Conservation (phyloP, 495 filamentous ascomycete species). For the Neurospora cerealis region DNA sequence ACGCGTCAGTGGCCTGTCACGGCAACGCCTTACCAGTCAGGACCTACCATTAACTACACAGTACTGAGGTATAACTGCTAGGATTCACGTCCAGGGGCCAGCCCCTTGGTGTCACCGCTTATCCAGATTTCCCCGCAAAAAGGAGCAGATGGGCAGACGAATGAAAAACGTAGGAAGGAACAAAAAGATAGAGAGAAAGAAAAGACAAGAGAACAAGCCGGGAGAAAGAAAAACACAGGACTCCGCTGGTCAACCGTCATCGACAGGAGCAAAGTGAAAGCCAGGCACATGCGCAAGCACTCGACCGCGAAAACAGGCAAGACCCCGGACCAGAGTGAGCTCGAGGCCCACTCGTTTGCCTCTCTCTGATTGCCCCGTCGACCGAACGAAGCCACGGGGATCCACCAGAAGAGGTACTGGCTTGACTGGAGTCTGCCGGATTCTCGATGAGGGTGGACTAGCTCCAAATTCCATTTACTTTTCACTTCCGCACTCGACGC, state of each 20-base stretch:
- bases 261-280: neutral
- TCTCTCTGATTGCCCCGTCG: constrained; percentile 15
- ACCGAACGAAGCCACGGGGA: neutral
- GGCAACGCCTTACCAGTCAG: neutral
- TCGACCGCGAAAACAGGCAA: neutral
- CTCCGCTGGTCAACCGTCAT: neutral
- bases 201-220: neutral
- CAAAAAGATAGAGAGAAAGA: neutral
- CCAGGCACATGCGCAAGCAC: neutral
- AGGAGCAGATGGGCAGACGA: neutral
- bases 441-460: neutral
- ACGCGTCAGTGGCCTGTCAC: neutral
- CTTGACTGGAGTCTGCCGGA: neutral
- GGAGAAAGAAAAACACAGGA: neutral
- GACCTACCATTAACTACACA: neutral
- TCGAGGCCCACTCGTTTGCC: constrained; percentile 16
- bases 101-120: neutral
- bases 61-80: neutral
- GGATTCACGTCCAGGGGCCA: neutral
- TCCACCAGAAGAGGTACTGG: neutral
- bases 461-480: neutral
- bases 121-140: constrained; percentile 11
- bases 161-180: neutral
- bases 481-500: neutral
- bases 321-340: constrained; percentile 10